A percentile compares a stretch with the other conserved stretches of the same genome.
phyloP scores from a whole-genome alignment of 2,329 filamentous ascomycete species.

The Fusarium miscanthi region DNA sequence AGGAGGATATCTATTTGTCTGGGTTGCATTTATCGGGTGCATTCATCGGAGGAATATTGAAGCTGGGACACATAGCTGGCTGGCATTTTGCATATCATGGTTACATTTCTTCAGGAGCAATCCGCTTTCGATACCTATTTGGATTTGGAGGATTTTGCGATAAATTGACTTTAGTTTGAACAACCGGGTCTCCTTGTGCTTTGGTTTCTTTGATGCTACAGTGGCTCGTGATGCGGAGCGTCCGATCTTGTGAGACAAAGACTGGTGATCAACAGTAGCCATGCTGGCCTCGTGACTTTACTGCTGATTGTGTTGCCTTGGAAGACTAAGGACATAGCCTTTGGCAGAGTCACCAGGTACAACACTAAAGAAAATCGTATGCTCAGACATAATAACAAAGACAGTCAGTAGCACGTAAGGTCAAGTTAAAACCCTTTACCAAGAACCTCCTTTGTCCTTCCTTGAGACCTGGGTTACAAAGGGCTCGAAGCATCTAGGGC shows the following conservation, averaged over 20 bases:
- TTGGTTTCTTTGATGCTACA: not conserved
- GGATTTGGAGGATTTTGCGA: conserved; percentile 21
- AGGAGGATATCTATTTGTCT: conserved; percentile 19
- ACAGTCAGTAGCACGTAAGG: not conserved
- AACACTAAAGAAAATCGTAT: not conserved
- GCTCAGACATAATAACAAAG: not conserved
- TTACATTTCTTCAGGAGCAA: conserved; percentile 39
- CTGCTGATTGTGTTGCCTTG: conserved; percentile 1
- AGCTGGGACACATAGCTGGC: conserved; percentile 12
- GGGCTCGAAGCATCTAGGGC: not conserved
- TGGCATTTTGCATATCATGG: conserved; percentile 9
- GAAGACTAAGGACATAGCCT: not conserved
- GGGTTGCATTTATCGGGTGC: conserved; percentile 13
- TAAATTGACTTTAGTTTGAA: conserved; percentile 12
- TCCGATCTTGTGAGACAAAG: not conserved
- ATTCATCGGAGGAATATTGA: conserved; percentile 20
- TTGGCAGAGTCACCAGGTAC: not conserved
- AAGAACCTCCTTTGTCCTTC: not conserved
- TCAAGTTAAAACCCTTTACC: not conserved
- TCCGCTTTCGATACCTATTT: conserved; percentile 43
- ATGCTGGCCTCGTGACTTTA: conserved; percentile 9
- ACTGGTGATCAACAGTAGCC: not conserved
- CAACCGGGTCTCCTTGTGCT: not conserved
- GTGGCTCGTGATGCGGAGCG: not conserved
- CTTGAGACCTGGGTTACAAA: not conserved